Conservation (phyloP, 148 eudicot species). For the Rhododendron molle region DNA sequence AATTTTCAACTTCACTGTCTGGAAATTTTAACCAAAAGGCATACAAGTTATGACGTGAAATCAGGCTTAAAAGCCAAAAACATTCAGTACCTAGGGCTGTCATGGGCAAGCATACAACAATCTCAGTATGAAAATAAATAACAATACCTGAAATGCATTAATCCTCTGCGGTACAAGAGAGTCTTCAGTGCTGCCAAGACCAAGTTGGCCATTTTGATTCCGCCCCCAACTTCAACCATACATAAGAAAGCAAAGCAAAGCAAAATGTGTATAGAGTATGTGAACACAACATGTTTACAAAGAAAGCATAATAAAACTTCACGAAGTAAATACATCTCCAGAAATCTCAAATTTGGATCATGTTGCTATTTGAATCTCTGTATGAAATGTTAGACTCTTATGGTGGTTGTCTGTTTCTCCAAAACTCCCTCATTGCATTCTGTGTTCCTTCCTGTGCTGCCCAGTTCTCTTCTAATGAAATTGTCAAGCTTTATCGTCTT, state of each 20-base stretch:
- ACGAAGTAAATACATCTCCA: neutral
- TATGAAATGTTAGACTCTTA: neutral
- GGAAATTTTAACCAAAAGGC: neutral
- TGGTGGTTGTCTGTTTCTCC: neutral
- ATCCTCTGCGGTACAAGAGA: slow-evolving; percentile 80
- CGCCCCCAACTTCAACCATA: slow-evolving; percentile 85
- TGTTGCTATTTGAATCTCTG: neutral
- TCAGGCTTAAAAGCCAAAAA: neutral
- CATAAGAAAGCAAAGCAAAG: neutral
- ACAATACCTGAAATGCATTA: slow-evolving; percentile 67
- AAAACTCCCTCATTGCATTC: neutral
- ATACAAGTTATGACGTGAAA: neutral
- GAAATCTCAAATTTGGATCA: neutral
- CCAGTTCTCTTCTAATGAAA: neutral
- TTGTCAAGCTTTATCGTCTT: neutral
- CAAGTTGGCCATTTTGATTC: slow-evolving; percentile 99
- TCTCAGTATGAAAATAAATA: neutral
- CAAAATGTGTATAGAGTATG: neutral
- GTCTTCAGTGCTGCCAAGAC: slow-evolving; percentile 89
- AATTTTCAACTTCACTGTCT: neutral
- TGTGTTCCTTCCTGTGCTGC: neutral
- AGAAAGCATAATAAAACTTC: neutral
- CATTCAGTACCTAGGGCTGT: neutral
- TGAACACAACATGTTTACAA: neutral
- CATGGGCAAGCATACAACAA: neutral